Evolutionary conservation across 305 asterid species (phyloP), one percentile per base, ranked within the genome.

Genomic region (Ruellia speciosa): DNA sequence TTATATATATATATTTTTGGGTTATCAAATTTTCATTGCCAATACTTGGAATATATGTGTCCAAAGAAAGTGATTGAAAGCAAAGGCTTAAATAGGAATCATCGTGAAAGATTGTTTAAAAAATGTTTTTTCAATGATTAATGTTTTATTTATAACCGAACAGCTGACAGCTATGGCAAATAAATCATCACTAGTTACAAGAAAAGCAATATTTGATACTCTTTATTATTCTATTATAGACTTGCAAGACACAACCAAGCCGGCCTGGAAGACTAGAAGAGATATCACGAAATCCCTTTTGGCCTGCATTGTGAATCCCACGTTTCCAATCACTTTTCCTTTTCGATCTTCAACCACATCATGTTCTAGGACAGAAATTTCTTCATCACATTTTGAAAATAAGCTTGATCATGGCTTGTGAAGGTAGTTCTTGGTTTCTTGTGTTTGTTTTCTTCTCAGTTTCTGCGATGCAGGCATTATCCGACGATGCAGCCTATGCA

Each of bases 401-500:
- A 24, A 4, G 31, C 31, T 24, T 24, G 31, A 4, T 24, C 31
- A 24, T 24, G 31, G 31, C 31, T 24, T 24, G 31, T 24, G 31
- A 24, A 24, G 31, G 31, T 24, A 24, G 31, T 24, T 24, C 31
- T 24, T 4, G 2, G 31, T 24, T 24, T 24, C 31, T 24, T 24
- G 31, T 4, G 31, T 24, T 24, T 24, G 31, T 24, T 24, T 2
- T 24, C 31, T 24, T 24, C 31, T 24, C 31, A 24, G 31, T 24
- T 24, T 24, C 31, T 24, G 31, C 31, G 4, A 4, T 24, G 31
- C 31, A 24, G 31, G 35, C 70, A 0, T 70, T 43, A 9, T 53
- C 75, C 3, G 70, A 62, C 31, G 77, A 70, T 54, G 18, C 20
- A 0, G 45, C 61, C 43, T 60, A 60, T 18, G 52, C 69, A 4